Conservation (phyloP, 768 basidiomycete genomes). For the Lactarius trivialis region DNA sequence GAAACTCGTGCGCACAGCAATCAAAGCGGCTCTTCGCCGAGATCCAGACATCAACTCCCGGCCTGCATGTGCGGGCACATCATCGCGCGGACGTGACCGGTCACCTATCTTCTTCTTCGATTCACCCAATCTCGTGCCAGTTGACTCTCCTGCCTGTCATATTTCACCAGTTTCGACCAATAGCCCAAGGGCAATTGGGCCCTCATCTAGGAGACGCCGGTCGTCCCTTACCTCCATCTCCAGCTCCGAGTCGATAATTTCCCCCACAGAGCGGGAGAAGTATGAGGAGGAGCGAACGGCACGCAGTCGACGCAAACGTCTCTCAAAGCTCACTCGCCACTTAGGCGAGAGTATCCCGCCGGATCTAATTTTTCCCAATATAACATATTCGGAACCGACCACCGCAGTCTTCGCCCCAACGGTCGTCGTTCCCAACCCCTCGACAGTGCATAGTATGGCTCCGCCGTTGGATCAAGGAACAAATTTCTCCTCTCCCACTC, state of each 20-base stretch:
- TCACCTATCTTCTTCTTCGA: background rate
- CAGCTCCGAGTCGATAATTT: background rate
- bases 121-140: background rate
- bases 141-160: background rate
- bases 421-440: background rate
- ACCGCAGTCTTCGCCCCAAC: background rate
- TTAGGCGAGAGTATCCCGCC: conserved; percentile 17
- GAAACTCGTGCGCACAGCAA: conserved; percentile 8
- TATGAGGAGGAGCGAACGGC: conserved; percentile 6
- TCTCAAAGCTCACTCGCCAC: conserved; percentile 18
- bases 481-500: background rate
- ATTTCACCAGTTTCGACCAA: background rate
- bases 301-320: conserved; percentile 13
- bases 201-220: background rate
- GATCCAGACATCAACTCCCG: background rate
- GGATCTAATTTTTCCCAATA: conserved; percentile 7
- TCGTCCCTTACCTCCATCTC: conserved; percentile 6
- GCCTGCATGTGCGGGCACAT: background rate
- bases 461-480: background rate
- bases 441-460: background rate
- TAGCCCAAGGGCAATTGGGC: background rate
- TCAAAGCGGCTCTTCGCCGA: background rate
- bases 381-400: background rate
- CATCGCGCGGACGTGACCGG: background rate
- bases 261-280: conserved; percentile 4